Percentiles rank a stretch among this genome's conserved stretches.
These are phyloP conservation scores for Gracilaria gracilis DNA, from an alignment of 23 red algal species.

Conservation along the genomic window DNA sequence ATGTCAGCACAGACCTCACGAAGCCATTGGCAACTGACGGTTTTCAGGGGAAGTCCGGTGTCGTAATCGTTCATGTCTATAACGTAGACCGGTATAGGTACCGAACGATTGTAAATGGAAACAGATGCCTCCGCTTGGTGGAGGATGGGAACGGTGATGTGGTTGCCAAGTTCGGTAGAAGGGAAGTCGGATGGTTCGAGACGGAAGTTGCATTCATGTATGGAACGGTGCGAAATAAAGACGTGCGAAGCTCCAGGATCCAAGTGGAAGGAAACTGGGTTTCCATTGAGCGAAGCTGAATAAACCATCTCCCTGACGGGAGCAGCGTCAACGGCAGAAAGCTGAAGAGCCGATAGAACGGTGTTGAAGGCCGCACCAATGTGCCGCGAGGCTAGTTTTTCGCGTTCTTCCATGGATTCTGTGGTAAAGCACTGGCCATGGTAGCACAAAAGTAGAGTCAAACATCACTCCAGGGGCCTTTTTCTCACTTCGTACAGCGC, in stretches of 20 bases:
- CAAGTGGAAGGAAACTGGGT: not conserved
- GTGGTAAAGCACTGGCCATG: not conserved
- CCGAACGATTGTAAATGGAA: not conserved
- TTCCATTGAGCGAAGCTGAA: not conserved
- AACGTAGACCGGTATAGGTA: not conserved
- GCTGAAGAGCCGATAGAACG: not conserved
- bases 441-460: not conserved
- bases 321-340: not conserved
- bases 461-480: slow-evolving; percentile 12
- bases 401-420: not conserved
- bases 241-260: slow-evolving; percentile 25
- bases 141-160: not conserved
- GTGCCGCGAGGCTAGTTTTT: not conserved
- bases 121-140: not conserved
- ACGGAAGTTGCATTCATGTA: not conserved
- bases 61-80: not conserved
- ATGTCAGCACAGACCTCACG: not conserved
- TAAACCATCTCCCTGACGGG: slow-evolving; percentile 11
- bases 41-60: not conserved
- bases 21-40: slow-evolving; percentile 11
- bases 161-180: slow-evolving; percentile 1
- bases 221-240: slow-evolving; percentile 2
- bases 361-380: not conserved
- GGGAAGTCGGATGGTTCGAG: not conserved
- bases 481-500: slow-evolving; percentile 38